These are phyloP conservation scores for Candida sojae DNA, from an alignment of 1,139 yeast species.

Conservation along the genomic window DNA sequence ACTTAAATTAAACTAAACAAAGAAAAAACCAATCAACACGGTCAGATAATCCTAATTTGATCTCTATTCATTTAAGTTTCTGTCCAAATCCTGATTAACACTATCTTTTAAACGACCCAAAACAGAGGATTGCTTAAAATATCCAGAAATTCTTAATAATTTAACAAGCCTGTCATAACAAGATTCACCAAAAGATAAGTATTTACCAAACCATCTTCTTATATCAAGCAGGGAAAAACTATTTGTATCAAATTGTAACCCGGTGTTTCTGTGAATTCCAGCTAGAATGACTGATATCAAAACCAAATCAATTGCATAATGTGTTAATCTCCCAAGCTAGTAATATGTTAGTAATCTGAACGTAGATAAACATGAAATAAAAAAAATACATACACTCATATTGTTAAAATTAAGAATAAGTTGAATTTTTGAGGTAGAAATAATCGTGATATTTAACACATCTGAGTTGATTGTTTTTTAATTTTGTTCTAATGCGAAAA, in stretches of 20 bases:
- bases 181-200: constrained; percentile 54
- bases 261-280: constrained; percentile 65
- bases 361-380: neutral
- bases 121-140: constrained; percentile 46
- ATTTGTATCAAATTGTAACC: constrained; percentile 50
- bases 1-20: neutral
- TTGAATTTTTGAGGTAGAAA: neutral
- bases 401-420: neutral
- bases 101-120: constrained; percentile 38
- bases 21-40: neutral
- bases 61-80: constrained; percentile 26
- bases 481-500: neutral
- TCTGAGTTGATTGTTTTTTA: neutral
- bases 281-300: constrained; percentile 65
- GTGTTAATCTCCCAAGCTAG: constrained; percentile 54
- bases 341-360: neutral
- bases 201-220: constrained; percentile 54
- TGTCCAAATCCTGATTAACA: constrained; percentile 31
- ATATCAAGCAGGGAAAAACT: constrained; percentile 52
- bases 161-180: constrained; percentile 49
- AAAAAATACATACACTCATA: neutral
- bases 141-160: constrained; percentile 40
- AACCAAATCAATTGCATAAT: constrained; percentile 59
- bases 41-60: neutral
- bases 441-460: neutral